These are phyloP conservation scores for Aspergillus viridinutans DNA, from an alignment of 2,329 filamentous ascomycete genomes.

Conservation along the genomic window DNA sequence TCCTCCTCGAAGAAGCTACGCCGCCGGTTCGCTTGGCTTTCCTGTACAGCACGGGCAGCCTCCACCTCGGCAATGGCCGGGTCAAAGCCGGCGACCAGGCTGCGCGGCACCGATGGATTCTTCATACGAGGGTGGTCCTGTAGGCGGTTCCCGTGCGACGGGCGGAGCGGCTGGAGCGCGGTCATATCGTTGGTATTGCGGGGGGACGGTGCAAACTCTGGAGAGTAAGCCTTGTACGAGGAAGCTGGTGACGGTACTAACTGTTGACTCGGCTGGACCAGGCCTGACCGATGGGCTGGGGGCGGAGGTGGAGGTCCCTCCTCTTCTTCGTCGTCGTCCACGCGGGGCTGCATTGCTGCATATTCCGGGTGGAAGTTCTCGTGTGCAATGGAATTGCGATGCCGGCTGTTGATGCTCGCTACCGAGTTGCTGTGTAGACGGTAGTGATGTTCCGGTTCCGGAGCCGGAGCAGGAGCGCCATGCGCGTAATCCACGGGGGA, in stretches of 20 bases:
- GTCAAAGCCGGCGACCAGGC: conserved; percentile 42
- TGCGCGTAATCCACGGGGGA: conserved; percentile 17
- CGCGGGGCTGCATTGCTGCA: conserved; percentile 45
- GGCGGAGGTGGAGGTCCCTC: conserved; percentile 35
- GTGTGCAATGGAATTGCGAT: conserved; percentile 15
- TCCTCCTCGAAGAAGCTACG: conserved; percentile 25
- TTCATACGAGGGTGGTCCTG: conserved; percentile 23
- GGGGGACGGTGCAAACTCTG: conserved; percentile 21
- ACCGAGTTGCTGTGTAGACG: conserved; percentile 27
- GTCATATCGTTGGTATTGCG: conserved; percentile 19
- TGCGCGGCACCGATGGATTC: conserved; percentile 34
- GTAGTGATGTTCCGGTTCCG: conserved; percentile 20
- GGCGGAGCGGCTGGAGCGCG: conserved; percentile 22
- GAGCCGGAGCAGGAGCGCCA: neutral
- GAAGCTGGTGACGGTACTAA: conserved; percentile 20
- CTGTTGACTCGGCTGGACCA: conserved; percentile 24
- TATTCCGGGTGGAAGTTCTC: conserved; percentile 35
- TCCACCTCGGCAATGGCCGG: conserved; percentile 26
- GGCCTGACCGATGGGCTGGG: conserved; percentile 32
- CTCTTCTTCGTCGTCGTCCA: conserved; percentile 45
- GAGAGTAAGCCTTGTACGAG: conserved; percentile 26
- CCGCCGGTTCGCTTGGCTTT: conserved; percentile 23
- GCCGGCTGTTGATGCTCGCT: conserved; percentile 16
- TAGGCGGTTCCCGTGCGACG: conserved; percentile 15
- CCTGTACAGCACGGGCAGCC: conserved; percentile 24